phyloP scores from a whole-genome alignment of 2,329 filamentous ascomycete species.

The Tolypocladium album region DNA sequence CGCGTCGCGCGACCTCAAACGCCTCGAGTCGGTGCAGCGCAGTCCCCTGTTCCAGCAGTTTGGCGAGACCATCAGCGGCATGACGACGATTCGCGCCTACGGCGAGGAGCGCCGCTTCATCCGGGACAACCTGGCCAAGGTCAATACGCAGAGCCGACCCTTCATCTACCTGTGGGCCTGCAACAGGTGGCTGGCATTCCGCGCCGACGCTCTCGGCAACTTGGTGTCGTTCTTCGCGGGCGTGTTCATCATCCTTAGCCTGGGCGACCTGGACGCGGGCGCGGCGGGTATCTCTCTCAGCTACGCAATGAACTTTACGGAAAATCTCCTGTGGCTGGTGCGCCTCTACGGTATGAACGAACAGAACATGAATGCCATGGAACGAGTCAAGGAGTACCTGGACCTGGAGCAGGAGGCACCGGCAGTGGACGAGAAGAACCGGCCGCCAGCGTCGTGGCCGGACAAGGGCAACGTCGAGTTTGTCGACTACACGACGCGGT shows the following conservation, averaged over 20 bases:
- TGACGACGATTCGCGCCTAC: conserved; percentile 94
- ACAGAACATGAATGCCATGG: conserved; percentile 99
- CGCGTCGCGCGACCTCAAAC: conserved; percentile 90
- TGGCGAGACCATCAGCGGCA: conserved; percentile 85
- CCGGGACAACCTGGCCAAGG: conserved; percentile 74
- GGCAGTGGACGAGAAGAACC: conserved; percentile 64
- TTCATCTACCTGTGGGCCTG: conserved; percentile 96
- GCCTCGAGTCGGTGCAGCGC: conserved; percentile 84
- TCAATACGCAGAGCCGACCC: conserved; percentile 84
- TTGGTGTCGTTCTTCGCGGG: conserved; percentile 90
- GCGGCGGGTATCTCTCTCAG: conserved; percentile 88
- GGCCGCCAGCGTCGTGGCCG: conserved; percentile 76
- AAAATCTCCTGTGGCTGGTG: conserved; percentile 94
- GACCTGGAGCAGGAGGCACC: conserved; percentile 90
- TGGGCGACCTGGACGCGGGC: conserved; percentile 78
- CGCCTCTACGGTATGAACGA: conserved; percentile 90
- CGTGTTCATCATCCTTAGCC: conserved; percentile 75
- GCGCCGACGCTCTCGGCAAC: conserved; percentile 83
- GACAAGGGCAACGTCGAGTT: conserved; percentile 80
- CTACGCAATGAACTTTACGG: conserved; percentile 93
- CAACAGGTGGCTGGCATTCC: conserved; percentile 92
- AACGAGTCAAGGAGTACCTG: conserved; percentile 94
- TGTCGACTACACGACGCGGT: conserved; percentile 77
- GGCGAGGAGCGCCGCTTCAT: conserved; percentile 91
- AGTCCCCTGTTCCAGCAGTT: conserved; percentile 97